Evolutionary conservation across 352 stramenopile genomes (phyloP), one percentile per base, ranked within the genome.

Genomic region (Pythium graminicola): DNA sequence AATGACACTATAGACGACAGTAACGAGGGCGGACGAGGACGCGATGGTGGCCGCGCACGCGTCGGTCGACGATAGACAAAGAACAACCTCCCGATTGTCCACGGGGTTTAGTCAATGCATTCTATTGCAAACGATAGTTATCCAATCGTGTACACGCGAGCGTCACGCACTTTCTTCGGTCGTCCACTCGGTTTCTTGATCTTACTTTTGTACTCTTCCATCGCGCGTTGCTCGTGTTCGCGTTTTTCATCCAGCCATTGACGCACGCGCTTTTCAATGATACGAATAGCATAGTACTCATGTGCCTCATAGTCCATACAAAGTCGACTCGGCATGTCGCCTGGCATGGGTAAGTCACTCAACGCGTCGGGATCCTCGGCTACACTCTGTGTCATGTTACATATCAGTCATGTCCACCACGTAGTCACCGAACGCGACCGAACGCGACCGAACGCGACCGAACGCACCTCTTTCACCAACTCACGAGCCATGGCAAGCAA

Each of bases 181-280:
- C 77, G 74, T 2, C 76, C 73, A 22, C 73, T 87, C 24, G 76
- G 78, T 46, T 91, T 89, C 54, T 91, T 91, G 60, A 88, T 91
- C 64, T 89, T 89, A 62, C 80, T 86, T 43, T 86, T 87, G 76
- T 91, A 86, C 59, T 89, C 74, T 35, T 87, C 76, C 68, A 87
- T 85, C 57, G 78, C 81, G 49, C 71, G 67, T 47, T 80, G 73
- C 57, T 89, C 81, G 31, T 83, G 66, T 51, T 81, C 59, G 13
- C 80, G 76, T 50, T 91, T 91, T 22, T 69, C 77, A 6, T 65
- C 62, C n/a, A 91, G 66, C 80, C 76, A 91, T 31, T 67, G 38
- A 0, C 62, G 57, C 10, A 91, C 68, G 51, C 62, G 62, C 20
- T 74, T 69, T 53, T 91, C 72, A 28, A 91, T 82, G 17, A 59